Conservation (phyloP, 1,284 basidiomycete species). For the Tremellales sp. region DNA sequence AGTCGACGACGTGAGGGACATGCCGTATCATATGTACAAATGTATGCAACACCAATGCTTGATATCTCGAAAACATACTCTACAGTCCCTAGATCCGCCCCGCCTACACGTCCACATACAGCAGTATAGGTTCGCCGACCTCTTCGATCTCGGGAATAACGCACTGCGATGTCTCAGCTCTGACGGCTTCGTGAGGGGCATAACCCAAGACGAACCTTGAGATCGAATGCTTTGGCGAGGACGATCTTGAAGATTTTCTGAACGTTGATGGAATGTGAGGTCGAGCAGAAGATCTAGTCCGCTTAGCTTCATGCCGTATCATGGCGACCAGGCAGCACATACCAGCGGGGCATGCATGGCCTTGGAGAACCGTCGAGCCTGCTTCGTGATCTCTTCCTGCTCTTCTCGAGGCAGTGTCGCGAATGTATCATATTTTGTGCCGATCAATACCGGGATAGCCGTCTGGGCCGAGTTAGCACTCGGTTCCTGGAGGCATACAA, state of each 20-base stretch:
- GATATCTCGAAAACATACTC: no score
- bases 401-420: slow-evolving; percentile 93
- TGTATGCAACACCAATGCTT: no score
- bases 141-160: slow-evolving; percentile 95
- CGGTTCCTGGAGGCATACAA: not conserved
- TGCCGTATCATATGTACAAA: no score
- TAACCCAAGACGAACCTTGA: slow-evolving; percentile 37
- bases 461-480: slow-evolving; percentile 56
- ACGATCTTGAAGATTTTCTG: slow-evolving; percentile 93
- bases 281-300: slow-evolving; percentile 83
- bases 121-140: slow-evolving; percentile 84
- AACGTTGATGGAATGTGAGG: slow-evolving; percentile 95
- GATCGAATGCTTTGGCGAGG: slow-evolving; percentile 50
- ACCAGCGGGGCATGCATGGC: slow-evolving; percentile 94
- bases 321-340: slow-evolving; percentile 7
- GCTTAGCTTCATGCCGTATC: slow-evolving; percentile 6
- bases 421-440: slow-evolving; percentile 97
- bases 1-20: no score
- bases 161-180: slow-evolving; percentile 60
- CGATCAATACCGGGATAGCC: slow-evolving; percentile 91
- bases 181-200: not conserved
- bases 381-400: slow-evolving; percentile 97
- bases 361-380: slow-evolving; percentile 92
- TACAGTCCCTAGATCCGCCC: no score
- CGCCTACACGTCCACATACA: slow-evolving; percentile 80